These are phyloP conservation scores for Conticribra guillardii DNA, from an alignment of 108 stramenopile species.

Conservation along the genomic window DNA sequence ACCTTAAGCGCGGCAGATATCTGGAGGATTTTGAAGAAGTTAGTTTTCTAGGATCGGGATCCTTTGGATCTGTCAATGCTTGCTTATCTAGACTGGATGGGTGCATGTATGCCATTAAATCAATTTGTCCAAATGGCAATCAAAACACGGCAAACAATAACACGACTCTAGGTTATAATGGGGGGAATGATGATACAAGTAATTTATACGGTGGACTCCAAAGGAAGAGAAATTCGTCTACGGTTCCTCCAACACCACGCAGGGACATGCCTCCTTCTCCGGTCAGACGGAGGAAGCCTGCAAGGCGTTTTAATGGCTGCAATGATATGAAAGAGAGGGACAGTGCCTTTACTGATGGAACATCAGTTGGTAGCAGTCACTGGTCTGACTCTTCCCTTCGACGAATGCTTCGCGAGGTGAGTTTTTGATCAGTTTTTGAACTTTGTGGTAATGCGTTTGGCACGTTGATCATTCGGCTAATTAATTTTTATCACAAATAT, in stretches of 20 bases:
- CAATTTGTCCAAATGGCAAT: slow-evolving; percentile 26
- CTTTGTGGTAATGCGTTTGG: no score
- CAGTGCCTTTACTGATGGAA: background rate
- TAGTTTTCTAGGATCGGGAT: slow-evolving; percentile 42
- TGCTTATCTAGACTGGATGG: slow-evolving; percentile 49
- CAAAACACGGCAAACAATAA: background rate
- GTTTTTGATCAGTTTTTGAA: no score
- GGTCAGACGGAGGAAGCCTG: slow-evolving; percentile 26
- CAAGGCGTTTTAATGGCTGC: slow-evolving; percentile 46
- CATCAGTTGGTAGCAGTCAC: slow-evolving; percentile 24
- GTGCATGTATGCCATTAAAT: slow-evolving; percentile 51
- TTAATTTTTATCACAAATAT: no score
- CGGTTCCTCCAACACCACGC: slow-evolving; percentile 24
- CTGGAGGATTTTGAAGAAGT: slow-evolving; percentile 48
- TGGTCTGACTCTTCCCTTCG: slow-evolving; percentile 39
- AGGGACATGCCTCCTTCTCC: slow-evolving; percentile 22
- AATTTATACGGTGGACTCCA: slow-evolving; percentile 2
- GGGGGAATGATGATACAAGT: slow-evolving; percentile 5
- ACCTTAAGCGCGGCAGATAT: slow-evolving; percentile 27
- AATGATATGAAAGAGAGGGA: slow-evolving; percentile 38
- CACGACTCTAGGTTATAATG: background rate
- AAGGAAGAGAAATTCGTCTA: background rate
- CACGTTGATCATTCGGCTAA: no score
- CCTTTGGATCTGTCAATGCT: slow-evolving; percentile 47
- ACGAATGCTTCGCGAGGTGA: slow-evolving; percentile 82